Percentiles rank a stretch among this genome's conserved stretches.
Evolutionary conservation across 306 rosid species (phyloP).

Genomic region (Vigna angularis): DNA sequence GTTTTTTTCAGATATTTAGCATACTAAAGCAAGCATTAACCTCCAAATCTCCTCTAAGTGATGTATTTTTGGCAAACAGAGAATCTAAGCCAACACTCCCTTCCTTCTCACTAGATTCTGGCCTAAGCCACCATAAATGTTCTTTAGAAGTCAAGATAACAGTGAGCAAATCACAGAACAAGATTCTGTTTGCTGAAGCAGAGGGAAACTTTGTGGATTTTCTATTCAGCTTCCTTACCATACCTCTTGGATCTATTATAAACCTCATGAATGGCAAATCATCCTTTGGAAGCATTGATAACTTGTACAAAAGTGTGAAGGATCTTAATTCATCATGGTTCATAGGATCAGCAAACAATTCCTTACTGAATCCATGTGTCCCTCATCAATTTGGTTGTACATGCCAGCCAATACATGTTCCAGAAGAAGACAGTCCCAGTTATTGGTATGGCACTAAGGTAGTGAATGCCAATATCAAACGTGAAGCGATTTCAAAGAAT

Average conservation of each 20-base stretch:
- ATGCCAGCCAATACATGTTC: neutral
- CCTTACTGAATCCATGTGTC: neutral
- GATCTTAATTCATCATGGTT: neutral
- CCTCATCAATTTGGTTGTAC: neutral
- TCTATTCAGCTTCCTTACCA: neutral
- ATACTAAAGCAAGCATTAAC: conserved; percentile 32
- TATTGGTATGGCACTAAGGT: neutral
- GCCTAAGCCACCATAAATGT: neutral
- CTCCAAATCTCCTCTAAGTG: conserved; percentile 43
- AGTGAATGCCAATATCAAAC: neutral
- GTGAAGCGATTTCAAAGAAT: neutral
- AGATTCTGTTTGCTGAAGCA: neutral
- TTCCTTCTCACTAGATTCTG: conserved; percentile 7
- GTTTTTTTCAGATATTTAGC: conserved; percentile 28
- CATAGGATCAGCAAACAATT: neutral
- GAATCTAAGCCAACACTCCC: neutral
- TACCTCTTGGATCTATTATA: neutral
- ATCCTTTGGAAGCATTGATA: neutral
- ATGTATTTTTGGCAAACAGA: conserved; percentile 33
- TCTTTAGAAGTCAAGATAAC: conserved; percentile 23
- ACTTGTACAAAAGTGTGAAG: conserved; percentile 2
- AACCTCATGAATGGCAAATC: neutral
- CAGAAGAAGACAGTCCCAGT: neutral
- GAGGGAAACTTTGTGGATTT: neutral
- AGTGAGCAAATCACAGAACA: neutral